phyloP scores from a whole-genome alignment of 208 protist genomes.

The Porcisia hertigi region DNA sequence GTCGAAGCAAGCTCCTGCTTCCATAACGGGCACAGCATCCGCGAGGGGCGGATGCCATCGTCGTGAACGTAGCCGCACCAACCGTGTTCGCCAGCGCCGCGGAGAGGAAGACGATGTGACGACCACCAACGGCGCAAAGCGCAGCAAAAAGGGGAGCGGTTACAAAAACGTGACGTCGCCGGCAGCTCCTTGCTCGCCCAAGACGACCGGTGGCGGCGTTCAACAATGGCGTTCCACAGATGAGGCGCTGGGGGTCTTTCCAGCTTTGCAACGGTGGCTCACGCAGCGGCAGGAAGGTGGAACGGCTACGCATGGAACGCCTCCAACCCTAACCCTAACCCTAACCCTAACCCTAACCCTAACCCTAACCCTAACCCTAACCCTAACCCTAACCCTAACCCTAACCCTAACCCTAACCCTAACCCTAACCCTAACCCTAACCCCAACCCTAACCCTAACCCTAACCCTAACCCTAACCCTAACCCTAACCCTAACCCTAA shows the following conservation, averaged over 20 bases:
- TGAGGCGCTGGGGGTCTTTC: conserved; percentile 25
- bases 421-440: no score
- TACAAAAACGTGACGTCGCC: neutral
- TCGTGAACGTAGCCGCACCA: neutral
- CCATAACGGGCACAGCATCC: neutral
- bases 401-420: no score
- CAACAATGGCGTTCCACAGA: neutral
- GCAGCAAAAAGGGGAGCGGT: neutral
- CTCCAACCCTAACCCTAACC: no score
- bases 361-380: no score
- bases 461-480: no score
- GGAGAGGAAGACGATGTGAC: neutral
- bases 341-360: no score
- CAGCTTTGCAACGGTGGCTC: conserved; percentile 21
- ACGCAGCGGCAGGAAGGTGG: neutral
- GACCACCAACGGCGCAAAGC: neutral
- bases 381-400: no score
- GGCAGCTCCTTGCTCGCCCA: neutral
- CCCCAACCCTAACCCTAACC: no score
- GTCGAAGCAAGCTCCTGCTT: neutral
- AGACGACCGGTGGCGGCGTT: neutral
- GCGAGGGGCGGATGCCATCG: neutral
- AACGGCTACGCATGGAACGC: neutral
- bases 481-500: no score
- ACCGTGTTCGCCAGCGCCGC: neutral